phyloP scores from a whole-genome alignment of 164 flowering plant species.

The Vitis rupestris region DNA sequence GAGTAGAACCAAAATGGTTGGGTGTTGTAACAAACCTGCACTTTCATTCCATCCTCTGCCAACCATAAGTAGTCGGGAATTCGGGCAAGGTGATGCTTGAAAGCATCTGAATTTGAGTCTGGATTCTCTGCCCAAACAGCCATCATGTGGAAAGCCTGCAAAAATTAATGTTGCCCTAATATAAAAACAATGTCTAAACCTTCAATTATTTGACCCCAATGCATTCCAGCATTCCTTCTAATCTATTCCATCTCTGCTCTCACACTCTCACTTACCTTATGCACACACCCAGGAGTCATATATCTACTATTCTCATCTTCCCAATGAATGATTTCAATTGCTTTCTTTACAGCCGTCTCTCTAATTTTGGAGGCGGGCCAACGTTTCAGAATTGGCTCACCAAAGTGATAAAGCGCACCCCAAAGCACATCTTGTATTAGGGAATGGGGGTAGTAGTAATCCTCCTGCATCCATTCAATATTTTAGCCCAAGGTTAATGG shows the following conservation, averaged over 20 bases:
- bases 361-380: slow-evolving; percentile 45
- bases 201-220: no score
- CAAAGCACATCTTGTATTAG: slow-evolving; percentile 38
- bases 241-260: no score
- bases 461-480: slow-evolving; percentile 28
- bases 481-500: no score
- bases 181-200: no score
- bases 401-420: slow-evolving; percentile 31
- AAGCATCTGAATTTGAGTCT: slow-evolving; percentile 24
- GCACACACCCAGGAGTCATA: slow-evolving; percentile 40
- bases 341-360: slow-evolving; percentile 31
- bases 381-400: slow-evolving; percentile 37
- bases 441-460: slow-evolving; percentile 38
- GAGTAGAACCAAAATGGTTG: background rate
- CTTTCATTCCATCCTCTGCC: slow-evolving; percentile 55
- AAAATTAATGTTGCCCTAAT: no score
- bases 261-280: slow-evolving; percentile 17
- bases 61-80: slow-evolving; percentile 51
- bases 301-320: slow-evolving; percentile 53
- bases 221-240: no score
- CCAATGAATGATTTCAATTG: slow-evolving; percentile 43
- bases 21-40: slow-evolving; percentile 34
- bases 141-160: slow-evolving; percentile 45
- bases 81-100: slow-evolving; percentile 50
- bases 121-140: slow-evolving; percentile 60